Evolutionary conservation across 176 grass and related monocot species (phyloP).

Genomic region (Eleusine coracana): DNA sequence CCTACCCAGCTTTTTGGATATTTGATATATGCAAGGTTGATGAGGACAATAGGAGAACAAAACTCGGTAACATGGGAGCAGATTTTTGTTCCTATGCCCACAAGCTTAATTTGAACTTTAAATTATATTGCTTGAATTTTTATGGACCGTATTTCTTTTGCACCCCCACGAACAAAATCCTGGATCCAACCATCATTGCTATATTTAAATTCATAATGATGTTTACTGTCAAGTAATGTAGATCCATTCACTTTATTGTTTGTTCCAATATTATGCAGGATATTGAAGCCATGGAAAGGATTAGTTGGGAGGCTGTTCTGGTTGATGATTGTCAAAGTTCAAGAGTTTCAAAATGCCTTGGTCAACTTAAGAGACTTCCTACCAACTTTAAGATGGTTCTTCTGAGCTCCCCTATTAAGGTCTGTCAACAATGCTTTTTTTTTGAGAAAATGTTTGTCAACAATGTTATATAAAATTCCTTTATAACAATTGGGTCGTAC

Average conservation of each 20-base stretch:
- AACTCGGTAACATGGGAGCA: too few species aligned
- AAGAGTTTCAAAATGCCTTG: conserved; percentile 70
- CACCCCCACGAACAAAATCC: too few species aligned
- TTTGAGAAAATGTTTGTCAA: conserved; percentile 28
- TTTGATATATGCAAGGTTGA: too few species aligned
- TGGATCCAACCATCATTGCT: too few species aligned
- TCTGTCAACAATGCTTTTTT: conserved; percentile 27
- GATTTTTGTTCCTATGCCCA: too few species aligned
- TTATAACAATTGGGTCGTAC: conserved; percentile 19
- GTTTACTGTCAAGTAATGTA: conserved; percentile 13
- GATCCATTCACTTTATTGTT: conserved; percentile 21
- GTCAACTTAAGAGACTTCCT: conserved; percentile 65
- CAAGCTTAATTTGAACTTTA: too few species aligned
- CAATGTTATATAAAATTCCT: conserved; percentile 20
- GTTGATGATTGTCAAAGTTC: conserved; percentile 83
- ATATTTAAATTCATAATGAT: too few species aligned
- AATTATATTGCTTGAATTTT: too few species aligned
- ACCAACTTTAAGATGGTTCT: conserved; percentile 78
- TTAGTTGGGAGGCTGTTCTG: conserved; percentile 75
- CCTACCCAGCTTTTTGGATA: too few species aligned
- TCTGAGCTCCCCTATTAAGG: conserved; percentile 70
- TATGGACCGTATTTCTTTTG: too few species aligned
- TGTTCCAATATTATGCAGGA: conserved; percentile 55
- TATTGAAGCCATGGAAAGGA: conserved; percentile 50
- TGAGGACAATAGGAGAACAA: too few species aligned